Evolutionary conservation across 768 basidiomycete species (phyloP).

Genomic region (Tephrocybe sp.): DNA sequence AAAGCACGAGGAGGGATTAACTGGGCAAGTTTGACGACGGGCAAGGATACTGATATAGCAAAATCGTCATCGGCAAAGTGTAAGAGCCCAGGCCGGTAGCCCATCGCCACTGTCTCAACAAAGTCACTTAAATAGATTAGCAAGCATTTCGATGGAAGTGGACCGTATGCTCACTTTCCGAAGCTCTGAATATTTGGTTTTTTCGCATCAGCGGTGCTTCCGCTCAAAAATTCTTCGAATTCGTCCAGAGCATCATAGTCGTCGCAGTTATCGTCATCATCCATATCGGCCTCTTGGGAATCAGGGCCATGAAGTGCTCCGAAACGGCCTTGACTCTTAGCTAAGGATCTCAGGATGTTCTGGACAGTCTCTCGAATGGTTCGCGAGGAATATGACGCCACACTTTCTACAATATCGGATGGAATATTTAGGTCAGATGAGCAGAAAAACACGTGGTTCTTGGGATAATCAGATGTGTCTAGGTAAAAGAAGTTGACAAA

Average conservation of each 20-base stretch:
- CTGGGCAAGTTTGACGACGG: slow-evolving; percentile 47
- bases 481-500: slow-evolving; percentile 4
- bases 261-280: slow-evolving; percentile 34
- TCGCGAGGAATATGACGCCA: slow-evolving; percentile 39
- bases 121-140: slow-evolving; percentile 46
- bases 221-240: slow-evolving; percentile 18
- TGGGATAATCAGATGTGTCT: slow-evolving; percentile 71
- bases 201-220: slow-evolving; percentile 13
- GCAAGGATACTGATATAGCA: slow-evolving; percentile 54
- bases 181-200: slow-evolving; percentile 25
- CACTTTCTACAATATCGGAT: slow-evolving; percentile 39
- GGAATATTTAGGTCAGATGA: slow-evolving; percentile 47
- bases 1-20: slow-evolving; percentile 62
- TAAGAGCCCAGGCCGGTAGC: slow-evolving; percentile 59
- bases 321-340: slow-evolving; percentile 5
- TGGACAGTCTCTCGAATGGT: slow-evolving; percentile 45
- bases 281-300: slow-evolving; percentile 26
- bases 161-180: slow-evolving; percentile 26
- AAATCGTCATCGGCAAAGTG: slow-evolving; percentile 50
- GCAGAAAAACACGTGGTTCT: slow-evolving; percentile 53
- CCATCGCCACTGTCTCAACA: slow-evolving; percentile 51
- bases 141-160: slow-evolving; percentile 1
- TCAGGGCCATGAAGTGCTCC: not conserved
- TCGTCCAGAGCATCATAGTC: slow-evolving; percentile 38
- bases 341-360: slow-evolving; percentile 37